phyloP scores from a whole-genome alignment of 2,329 filamentous ascomycete genomes.

The Hymenoscyphus albidus region DNA sequence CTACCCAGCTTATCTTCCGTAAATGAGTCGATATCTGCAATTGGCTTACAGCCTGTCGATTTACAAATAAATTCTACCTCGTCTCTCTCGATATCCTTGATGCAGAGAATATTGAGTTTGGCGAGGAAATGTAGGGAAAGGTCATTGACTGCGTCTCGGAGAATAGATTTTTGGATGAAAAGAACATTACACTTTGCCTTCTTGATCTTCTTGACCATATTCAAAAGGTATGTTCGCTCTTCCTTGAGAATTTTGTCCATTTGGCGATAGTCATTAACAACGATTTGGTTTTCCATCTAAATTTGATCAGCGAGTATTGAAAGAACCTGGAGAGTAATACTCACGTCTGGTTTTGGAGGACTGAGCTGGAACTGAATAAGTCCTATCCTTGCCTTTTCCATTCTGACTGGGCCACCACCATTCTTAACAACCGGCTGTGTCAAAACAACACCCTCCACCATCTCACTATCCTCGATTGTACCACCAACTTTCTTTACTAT shows the following conservation, averaged over 20 bases:
- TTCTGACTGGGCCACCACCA: slow-evolving; percentile 81
- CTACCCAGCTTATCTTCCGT: slow-evolving; percentile 96
- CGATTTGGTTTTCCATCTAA: slow-evolving; percentile 98
- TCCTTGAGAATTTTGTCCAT: slow-evolving; percentile 99
- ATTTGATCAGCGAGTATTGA: slow-evolving; percentile 19
- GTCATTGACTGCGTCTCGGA: slow-evolving; percentile 96
- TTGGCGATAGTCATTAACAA: slow-evolving; percentile 98
- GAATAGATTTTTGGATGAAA: slow-evolving; percentile 96
- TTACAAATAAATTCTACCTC: slow-evolving; percentile 99
- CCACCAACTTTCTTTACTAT: slow-evolving; percentile 97
- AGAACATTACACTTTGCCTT: slow-evolving; percentile 99
- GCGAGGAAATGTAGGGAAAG: slow-evolving; percentile 95
- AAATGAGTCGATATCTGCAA: slow-evolving; percentile 97
- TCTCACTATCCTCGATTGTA: slow-evolving; percentile 96
- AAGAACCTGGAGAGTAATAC: slow-evolving; percentile 29
- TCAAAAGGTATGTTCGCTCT: slow-evolving; percentile 94
- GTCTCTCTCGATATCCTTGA: slow-evolving; percentile 98
- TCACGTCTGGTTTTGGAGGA: slow-evolving; percentile 91
- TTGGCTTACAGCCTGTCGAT: slow-evolving; percentile 96
- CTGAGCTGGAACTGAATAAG: slow-evolving; percentile 98
- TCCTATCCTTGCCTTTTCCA: slow-evolving; percentile 96
- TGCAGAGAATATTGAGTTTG: slow-evolving; percentile 88
- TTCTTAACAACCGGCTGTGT: slow-evolving; percentile 92
- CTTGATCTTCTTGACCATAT: slow-evolving; percentile 99
- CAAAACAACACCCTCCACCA: slow-evolving; percentile 90